Conservation (phyloP, 495 filamentous ascomycete species). For the Daldinia grandis region DNA sequence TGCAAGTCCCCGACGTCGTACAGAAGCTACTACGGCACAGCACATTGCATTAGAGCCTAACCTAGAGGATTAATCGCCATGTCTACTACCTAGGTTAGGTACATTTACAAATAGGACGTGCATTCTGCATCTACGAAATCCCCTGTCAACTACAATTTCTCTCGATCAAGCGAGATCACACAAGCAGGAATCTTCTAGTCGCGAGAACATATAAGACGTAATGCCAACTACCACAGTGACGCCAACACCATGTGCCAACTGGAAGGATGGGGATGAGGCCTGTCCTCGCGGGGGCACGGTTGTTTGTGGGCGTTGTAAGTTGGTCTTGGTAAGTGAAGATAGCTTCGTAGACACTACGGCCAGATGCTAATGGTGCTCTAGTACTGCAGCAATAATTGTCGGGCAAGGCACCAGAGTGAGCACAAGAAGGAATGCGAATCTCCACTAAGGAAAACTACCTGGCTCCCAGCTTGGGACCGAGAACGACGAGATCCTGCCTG, state of each 20-base stretch:
- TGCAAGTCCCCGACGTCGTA: conserved; percentile 4
- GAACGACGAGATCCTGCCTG: conserved; percentile 43
- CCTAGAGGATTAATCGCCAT: background rate
- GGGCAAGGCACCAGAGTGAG: conserved; percentile 43
- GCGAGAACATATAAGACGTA: background rate
- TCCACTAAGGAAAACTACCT: conserved; percentile 35
- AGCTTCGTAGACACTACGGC: background rate
- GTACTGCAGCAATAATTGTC: conserved; percentile 52
- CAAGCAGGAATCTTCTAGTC: background rate
- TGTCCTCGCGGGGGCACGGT: conserved; percentile 5
- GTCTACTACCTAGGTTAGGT: too few relatives aligned
- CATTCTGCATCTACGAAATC: background rate
- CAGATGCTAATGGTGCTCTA: conserved; percentile 12
- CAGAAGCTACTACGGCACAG: background rate
- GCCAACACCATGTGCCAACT: conserved; percentile 11
- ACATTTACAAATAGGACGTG: background rate
- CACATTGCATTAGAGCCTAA: background rate
- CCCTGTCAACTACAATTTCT: background rate
- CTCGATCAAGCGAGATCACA: background rate
- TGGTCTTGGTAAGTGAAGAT: conserved; percentile 12
- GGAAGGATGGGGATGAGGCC: conserved; percentile 4
- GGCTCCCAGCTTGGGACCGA: conserved; percentile 46
- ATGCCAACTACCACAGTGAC: background rate
- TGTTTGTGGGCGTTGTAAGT: conserved; percentile 9
- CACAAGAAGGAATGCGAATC: conserved; percentile 52